phyloP scores from a whole-genome alignment of 2,329 filamentous ascomycete species.

The Teratosphaeria nubilosa region DNA sequence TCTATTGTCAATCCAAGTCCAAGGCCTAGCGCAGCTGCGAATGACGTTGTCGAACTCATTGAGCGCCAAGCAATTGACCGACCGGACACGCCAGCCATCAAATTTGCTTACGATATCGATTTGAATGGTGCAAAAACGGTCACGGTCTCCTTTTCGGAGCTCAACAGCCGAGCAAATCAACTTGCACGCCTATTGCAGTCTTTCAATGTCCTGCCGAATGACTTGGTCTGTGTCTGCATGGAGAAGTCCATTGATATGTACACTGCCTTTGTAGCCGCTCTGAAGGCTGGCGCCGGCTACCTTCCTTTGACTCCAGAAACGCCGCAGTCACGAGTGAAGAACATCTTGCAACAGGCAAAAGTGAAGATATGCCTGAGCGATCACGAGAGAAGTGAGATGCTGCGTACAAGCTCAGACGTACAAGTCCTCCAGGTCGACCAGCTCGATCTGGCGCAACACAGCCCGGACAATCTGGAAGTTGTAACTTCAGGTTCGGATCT shows the following conservation, averaged over 20 bases:
- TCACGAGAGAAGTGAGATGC: constrained; percentile 3
- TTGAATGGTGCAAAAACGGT: constrained; percentile 27
- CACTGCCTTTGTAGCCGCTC: constrained; percentile 58
- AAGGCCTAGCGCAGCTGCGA: constrained; percentile 7
- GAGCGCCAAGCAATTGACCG: constrained; percentile 40
- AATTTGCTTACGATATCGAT: constrained; percentile 48
- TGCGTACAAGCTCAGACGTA: constrained; percentile 11
- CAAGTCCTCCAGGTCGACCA: constrained; percentile 21
- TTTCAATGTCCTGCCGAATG: constrained; percentile 39
- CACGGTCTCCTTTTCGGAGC: constrained; percentile 50
- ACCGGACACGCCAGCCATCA: constrained; percentile 51
- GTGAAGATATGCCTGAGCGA: constrained; percentile 40
- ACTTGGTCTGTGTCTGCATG: constrained; percentile 63
- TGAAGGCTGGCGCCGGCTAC: constrained; percentile 70
- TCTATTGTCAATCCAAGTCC: constrained; percentile 35
- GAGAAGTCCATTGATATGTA: constrained; percentile 68
- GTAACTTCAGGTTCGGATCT: constrained; percentile 40
- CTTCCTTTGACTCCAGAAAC: constrained; percentile 69
- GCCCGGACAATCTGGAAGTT: constrained; percentile 29
- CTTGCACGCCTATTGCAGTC: constrained; percentile 49
- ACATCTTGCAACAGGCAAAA: constrained; percentile 53
- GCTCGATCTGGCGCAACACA: constrained; percentile 23
- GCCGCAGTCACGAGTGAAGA: constrained; percentile 48
- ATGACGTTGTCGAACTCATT: constrained; percentile 38
- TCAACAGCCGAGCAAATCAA: constrained; percentile 56